These are phyloP conservation scores for Abrus precatorius DNA, from an alignment of 306 rosid species.

Conservation along the genomic window DNA sequence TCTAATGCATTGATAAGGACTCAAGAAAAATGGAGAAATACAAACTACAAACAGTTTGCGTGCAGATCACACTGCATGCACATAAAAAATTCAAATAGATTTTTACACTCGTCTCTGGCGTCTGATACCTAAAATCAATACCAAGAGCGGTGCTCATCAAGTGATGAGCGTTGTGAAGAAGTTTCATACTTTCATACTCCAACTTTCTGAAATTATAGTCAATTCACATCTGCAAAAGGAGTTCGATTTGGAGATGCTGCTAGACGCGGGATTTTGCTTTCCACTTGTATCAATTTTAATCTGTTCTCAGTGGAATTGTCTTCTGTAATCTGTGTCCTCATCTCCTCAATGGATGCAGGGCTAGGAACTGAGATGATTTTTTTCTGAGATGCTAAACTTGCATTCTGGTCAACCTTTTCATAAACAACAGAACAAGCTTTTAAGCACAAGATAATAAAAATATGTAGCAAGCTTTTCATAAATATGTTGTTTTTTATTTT, in stretches of 20 bases:
- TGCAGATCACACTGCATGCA: constrained; percentile 3
- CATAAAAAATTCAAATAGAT: neutral
- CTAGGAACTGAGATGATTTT: constrained; percentile 67
- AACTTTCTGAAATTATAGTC: neutral
- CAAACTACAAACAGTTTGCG: neutral
- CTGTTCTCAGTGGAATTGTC: constrained; percentile 45
- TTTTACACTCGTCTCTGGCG: constrained; percentile 2
- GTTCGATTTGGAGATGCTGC: constrained; percentile 60
- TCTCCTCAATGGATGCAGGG: constrained; percentile 69
- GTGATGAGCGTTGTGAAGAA: constrained; percentile 58
- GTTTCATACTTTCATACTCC: neutral
- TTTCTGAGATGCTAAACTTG: constrained; percentile 53
- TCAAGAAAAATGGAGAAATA: constrained; percentile 17
- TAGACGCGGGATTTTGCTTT: constrained; percentile 61
- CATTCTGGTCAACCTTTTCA: constrained; percentile 71
- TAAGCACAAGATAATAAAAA: neutral
- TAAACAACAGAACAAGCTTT: neutral
- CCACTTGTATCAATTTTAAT: constrained; percentile 51
- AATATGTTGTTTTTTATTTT: too few relatives aligned
- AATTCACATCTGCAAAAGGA: constrained; percentile 78
- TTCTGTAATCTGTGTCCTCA: constrained; percentile 70
- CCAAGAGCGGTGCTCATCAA: constrained; percentile 56
- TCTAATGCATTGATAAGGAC: neutral
- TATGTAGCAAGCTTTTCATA: too few relatives aligned
- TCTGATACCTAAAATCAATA: neutral